These are phyloP conservation scores for Artomyces pyxidatus DNA, from an alignment of 768 basidiomycete genomes.

Conservation along the genomic window DNA sequence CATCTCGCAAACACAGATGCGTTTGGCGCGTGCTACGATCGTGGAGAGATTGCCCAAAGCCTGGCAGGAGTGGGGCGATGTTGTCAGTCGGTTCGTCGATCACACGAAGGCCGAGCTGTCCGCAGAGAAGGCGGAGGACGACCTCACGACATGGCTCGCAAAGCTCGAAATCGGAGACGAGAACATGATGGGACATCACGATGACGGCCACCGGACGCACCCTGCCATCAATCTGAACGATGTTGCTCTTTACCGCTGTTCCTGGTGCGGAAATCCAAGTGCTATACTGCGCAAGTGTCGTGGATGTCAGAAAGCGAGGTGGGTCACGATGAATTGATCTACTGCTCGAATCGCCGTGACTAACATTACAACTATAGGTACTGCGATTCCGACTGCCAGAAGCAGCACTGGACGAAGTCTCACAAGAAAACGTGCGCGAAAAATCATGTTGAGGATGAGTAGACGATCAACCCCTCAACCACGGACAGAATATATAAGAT, in stretches of 20 bases:
- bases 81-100: constrained; percentile 32
- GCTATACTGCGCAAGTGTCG: constrained; percentile 46
- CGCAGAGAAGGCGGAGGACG: constrained; percentile 41
- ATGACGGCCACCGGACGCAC: constrained; percentile 27
- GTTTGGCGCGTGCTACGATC: constrained; percentile 45
- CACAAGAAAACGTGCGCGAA: constrained; percentile 1
- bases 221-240: constrained; percentile 40
- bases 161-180: constrained; percentile 35
- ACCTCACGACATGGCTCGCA: constrained; percentile 51
- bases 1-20: constrained; percentile 43
- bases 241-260: constrained; percentile 50
- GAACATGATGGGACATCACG: constrained; percentile 23
- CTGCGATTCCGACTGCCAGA: constrained; percentile 35
- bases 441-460: too few relatives aligned
- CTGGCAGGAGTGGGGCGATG: constrained; percentile 36
- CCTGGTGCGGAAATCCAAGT: constrained; percentile 58
- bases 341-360: not conserved
- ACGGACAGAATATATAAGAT: too few relatives aligned
- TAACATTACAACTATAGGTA: constrained; percentile 25
- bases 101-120: constrained; percentile 19
- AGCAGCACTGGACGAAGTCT: constrained; percentile 24
- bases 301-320: constrained; percentile 36
- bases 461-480: too few relatives aligned
- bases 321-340: not conserved
- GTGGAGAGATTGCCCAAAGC: constrained; percentile 37